Conservation (phyloP, 768 basidiomycete genomes). For the Psilocybe subaeruginosa region DNA sequence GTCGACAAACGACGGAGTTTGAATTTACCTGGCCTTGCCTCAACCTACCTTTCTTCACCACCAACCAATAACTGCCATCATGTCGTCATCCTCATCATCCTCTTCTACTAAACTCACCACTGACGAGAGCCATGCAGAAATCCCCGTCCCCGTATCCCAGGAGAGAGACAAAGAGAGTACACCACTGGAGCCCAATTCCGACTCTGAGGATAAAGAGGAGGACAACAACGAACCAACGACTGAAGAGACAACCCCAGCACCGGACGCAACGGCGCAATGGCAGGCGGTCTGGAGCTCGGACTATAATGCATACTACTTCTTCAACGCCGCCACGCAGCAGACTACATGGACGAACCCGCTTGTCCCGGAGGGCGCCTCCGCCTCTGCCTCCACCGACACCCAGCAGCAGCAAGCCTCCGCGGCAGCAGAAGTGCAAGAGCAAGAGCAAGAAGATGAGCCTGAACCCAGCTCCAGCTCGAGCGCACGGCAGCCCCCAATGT, state of each 20-base stretch:
- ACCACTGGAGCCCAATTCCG: not conserved
- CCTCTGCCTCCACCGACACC: not conserved
- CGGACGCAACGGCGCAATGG: slow-evolving; percentile 47
- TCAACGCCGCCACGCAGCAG: slow-evolving; percentile 72
- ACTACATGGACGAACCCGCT: slow-evolving; percentile 88
- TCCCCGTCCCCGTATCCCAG: not conserved
- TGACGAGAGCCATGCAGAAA: not conserved
- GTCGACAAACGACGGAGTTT: not conserved
- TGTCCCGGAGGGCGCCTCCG: slow-evolving; percentile 29
- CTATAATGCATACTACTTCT: slow-evolving; percentile 86
- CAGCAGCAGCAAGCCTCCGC: slow-evolving; percentile 2
- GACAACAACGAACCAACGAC: not conserved
- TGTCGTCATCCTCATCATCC: not conserved
- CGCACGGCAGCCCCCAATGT: slow-evolving; percentile 13
- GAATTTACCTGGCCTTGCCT: not conserved
- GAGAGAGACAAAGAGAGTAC: not conserved
- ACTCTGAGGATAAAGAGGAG: not conserved
- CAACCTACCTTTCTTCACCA: not conserved
- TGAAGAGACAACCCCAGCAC: not conserved
- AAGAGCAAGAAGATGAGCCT: not conserved
- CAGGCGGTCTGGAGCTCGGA: slow-evolving; percentile 82
- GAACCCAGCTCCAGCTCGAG: slow-evolving; percentile 20
- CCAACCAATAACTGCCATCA: not conserved
- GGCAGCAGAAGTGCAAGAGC: slow-evolving; percentile 8
- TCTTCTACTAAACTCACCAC: not conserved